Evolutionary conservation across 108 stramenopile genomes (phyloP), one percentile per base, ranked within the genome.

Genomic region (Pseudonitzschia multistriata): DNA sequence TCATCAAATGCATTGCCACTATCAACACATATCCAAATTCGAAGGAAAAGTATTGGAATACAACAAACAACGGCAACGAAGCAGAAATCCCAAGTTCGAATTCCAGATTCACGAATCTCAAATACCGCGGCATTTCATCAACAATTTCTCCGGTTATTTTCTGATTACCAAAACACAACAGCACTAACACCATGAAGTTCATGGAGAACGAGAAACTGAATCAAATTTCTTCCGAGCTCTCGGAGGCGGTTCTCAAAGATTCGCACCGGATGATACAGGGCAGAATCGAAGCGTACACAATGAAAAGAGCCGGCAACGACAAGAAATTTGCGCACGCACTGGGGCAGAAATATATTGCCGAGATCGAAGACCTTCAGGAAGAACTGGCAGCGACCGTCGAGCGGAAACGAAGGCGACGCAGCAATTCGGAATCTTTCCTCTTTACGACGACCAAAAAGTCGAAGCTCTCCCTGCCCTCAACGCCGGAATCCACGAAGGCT

Each of bases 301-400:
- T 89, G 87, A 94, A 94, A 71, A 74, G 93, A 21, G 93, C 85
- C 0, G 86, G 88, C 1, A 81, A 67, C 28, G 93, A 94, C 65
- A 94, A 94, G 74, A 94, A 90, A 71, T 90, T 84, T 52, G 93
- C 93, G 6, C 72, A 81, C 62, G 83, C 81, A 29, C 72, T 94
- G 64, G 88, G 88, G 4, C 85, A 91, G 48, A 82, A 79, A 49
- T 94, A 85, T 66, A 80, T 86, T 6, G 83, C 83, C 29, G 87
- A 91, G 74, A 82, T 90, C 19, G 79, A 85, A 30, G 63, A 70
- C n/a, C 29, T 73, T 36, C 82, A 81, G 55, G 61, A 73, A 36
- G 78, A 81, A 56, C 53, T 78, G 67, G 75, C 74, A 29, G 72
- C 70, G 1, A 56, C 62, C 7, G 52, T 76, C 62, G 59, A 68